Conservation (phyloP, 75 land plant genomes). For the Picea glauca region DNA sequence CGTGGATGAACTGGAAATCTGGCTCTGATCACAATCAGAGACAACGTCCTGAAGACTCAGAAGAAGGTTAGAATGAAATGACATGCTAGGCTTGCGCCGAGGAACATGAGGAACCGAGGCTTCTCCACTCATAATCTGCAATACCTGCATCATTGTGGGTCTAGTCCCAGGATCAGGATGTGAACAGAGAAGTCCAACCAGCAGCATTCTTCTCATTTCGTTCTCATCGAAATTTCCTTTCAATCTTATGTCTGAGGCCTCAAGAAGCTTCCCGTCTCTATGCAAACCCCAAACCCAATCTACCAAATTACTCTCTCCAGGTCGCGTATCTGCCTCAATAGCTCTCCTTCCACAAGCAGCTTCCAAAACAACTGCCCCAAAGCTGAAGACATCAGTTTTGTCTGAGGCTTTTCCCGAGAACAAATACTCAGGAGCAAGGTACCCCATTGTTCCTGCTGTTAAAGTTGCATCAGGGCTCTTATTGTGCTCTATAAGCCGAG, state of each 20-base stretch:
- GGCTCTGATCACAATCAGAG: conserved; percentile 53
- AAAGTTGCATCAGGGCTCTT: conserved; percentile 72
- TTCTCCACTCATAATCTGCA: conserved; percentile 78
- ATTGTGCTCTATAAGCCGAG: conserved; percentile 71
- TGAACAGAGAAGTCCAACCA: conserved; percentile 76
- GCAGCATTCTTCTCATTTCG: conserved; percentile 63
- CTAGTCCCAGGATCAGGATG: conserved; percentile 74
- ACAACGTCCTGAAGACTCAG: conserved; percentile 71
- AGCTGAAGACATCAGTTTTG: conserved; percentile 94
- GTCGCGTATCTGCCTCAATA: conserved; percentile 36
- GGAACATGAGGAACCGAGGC: conserved; percentile 68
- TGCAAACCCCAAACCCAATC: conserved; percentile 96
- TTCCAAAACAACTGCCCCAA: conserved; percentile 84
- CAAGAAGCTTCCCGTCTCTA: conserved; percentile 49
- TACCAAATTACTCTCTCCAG: conserved; percentile 44
- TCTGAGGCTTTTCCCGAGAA: conserved; percentile 77
- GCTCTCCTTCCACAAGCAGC: conserved; percentile 85
- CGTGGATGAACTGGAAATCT: conserved; percentile 20
- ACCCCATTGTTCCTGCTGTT: conserved; percentile 92
- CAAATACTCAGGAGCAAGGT: conserved; percentile 86
- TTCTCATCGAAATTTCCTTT: conserved; percentile 51
- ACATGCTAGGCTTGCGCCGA: conserved; percentile 52
- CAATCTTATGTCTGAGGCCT: conserved; percentile 61
- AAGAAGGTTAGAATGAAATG: conserved; percentile 48
- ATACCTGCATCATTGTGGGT: conserved; percentile 73